phyloP scores from a whole-genome alignment of 1,139 yeast genomes.

The Debaryomyces fabryi region DNA sequence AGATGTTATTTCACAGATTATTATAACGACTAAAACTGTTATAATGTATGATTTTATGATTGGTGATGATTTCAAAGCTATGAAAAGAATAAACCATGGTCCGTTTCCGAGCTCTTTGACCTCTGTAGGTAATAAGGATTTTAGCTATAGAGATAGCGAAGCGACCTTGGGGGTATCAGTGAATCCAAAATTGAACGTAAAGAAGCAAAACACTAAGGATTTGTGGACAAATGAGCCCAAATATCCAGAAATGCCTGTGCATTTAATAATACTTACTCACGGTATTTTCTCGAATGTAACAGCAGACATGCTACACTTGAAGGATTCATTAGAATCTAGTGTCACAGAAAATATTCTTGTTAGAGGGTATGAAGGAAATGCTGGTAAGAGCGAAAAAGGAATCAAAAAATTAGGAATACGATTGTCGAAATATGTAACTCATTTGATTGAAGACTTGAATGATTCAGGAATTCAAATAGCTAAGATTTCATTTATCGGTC shows the following conservation, averaged over 20 bases:
- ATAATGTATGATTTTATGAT: conserved; percentile 69
- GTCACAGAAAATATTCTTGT: conserved; percentile 70
- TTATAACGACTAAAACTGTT: conserved; percentile 69
- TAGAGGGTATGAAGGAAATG: conserved; percentile 81
- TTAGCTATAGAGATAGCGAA: conserved; percentile 12
- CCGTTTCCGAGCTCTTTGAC: conserved; percentile 23
- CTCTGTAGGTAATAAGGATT: conserved; percentile 11
- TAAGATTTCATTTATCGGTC: conserved; percentile 85
- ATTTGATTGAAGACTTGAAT: conserved; percentile 46
- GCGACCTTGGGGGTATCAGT: conserved; percentile 14
- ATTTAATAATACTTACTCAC: conserved; percentile 79
- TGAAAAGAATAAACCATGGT: conserved; percentile 38
- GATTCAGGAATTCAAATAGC: conserved; percentile 36
- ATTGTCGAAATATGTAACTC: conserved; percentile 70
- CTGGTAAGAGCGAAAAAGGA: conserved; percentile 88
- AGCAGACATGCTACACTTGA: conserved; percentile 84
- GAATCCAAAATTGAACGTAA: conserved; percentile 39
- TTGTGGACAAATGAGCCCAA: conserved; percentile 63
- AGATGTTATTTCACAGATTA: conserved; percentile 80
- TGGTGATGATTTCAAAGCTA: conserved; percentile 41
- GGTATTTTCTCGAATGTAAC: conserved; percentile 90
- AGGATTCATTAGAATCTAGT: conserved; percentile 70
- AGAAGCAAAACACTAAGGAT: conserved; percentile 60
- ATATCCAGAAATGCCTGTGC: conserved; percentile 54
- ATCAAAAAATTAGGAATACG: conserved; percentile 78